Conservation (phyloP, 2,329 filamentous ascomycete species). For the Aspergillus pseudoglaucus region DNA sequence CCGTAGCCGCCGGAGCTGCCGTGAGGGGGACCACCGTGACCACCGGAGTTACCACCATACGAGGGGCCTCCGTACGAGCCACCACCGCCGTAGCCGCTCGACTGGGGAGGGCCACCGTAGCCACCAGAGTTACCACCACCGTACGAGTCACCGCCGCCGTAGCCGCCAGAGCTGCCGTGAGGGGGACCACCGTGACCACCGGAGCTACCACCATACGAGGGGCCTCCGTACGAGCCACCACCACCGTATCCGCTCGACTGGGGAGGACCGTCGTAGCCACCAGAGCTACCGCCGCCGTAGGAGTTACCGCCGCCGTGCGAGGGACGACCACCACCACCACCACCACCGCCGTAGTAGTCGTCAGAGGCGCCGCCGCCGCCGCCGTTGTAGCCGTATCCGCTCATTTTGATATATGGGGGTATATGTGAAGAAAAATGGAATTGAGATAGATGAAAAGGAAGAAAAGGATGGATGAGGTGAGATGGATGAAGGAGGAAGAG, state of each 20-base stretch:
- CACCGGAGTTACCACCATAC: neutral
- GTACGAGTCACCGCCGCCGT: slow-evolving; percentile 7
- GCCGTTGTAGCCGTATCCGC: neutral
- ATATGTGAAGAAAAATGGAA: too few species aligned
- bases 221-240: neutral
- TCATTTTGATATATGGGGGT: neutral
- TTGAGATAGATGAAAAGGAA: too few species aligned
- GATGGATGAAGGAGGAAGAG: too few species aligned
- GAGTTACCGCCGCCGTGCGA: neutral
- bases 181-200: neutral
- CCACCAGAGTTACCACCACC: neutral
- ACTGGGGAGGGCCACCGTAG: neutral
- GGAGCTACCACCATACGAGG: too few species aligned
- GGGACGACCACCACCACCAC: too few species aligned
- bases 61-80: neutral
- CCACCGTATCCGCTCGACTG: neutral
- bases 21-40: neutral
- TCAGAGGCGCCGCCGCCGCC: too few species aligned
- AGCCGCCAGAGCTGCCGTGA: slow-evolving; percentile 7
- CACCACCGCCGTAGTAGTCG: too few species aligned
- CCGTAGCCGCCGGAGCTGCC: slow-evolving; percentile 8
- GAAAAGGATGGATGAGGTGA: too few species aligned
- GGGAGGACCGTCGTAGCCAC: neutral
- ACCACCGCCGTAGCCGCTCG: neutral
- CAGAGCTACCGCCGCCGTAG: neutral